Evolutionary conservation across 306 rosid genomes (phyloP).

Genomic region (Cercis canadensis): DNA sequence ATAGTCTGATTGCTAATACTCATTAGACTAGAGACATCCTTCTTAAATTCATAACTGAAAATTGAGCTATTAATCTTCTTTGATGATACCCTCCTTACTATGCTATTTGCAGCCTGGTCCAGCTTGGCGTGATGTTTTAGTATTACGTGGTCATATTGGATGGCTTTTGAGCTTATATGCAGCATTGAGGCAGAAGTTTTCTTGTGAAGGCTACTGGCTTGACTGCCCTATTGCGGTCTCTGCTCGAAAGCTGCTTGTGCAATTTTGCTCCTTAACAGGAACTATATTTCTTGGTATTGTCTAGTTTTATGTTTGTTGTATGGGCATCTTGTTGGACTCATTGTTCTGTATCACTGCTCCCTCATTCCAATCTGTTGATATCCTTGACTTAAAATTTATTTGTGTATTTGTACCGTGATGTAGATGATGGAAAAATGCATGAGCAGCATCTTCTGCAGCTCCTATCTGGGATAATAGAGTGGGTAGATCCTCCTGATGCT

Average conservation of each 20-base stretch:
- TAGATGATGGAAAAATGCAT: slow-evolving; percentile 77
- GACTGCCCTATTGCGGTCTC: slow-evolving; percentile 90
- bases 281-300: slow-evolving; percentile 77
- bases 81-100: slow-evolving; percentile 35
- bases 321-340: slow-evolving; percentile 27
- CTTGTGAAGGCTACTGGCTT: slow-evolving; percentile 84
- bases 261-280: slow-evolving; percentile 89
- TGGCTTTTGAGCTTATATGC: slow-evolving; percentile 92
- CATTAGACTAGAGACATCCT: slow-evolving; percentile 19
- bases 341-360: slow-evolving; percentile 20
- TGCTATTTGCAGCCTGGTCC: slow-evolving; percentile 85
- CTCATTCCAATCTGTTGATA: slow-evolving; percentile 9
- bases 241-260: slow-evolving; percentile 89
- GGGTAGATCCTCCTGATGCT: slow-evolving; percentile 94
- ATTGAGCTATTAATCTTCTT: slow-evolving; percentile 25
- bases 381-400: slow-evolving; percentile 37
- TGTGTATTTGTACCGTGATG: slow-evolving; percentile 42
- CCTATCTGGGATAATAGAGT: slow-evolving; percentile 79
- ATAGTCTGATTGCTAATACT: slow-evolving; percentile 7
- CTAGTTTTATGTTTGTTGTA: slow-evolving; percentile 24
- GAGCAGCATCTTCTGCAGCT: slow-evolving; percentile 82
- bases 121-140: slow-evolving; percentile 82
- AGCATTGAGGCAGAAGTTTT: slow-evolving; percentile 78
- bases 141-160: slow-evolving; percentile 76
- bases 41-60: slow-evolving; percentile 27